Conservation (phyloP, 192 early-diverging fungal species). For the Umbelopsis ramanniana region DNA sequence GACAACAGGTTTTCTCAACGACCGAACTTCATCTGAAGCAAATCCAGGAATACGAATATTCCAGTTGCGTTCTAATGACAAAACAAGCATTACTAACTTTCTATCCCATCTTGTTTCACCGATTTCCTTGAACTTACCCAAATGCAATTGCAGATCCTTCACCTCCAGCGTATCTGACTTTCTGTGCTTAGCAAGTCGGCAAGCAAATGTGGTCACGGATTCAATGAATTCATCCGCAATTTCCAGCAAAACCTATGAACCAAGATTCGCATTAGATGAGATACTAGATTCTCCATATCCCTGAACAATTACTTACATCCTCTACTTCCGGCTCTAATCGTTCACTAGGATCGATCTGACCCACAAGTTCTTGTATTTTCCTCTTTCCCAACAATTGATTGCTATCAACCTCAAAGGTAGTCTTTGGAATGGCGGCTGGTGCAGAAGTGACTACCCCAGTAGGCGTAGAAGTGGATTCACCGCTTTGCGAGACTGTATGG, state of each 20-base stretch:
- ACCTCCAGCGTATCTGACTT: constrained; percentile 77
- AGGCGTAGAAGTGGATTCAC: background rate
- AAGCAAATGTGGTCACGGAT: constrained; percentile 80
- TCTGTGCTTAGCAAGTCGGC: constrained; percentile 83
- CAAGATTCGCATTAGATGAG: too few relatives aligned
- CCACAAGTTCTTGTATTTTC: constrained; percentile 86
- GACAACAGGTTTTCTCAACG: constrained; percentile 68
- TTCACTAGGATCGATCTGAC: constrained; percentile 80
- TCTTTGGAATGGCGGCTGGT: background rate
- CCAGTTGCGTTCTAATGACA: constrained; percentile 75
- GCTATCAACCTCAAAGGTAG: constrained; percentile 33
- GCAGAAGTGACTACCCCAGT: background rate
- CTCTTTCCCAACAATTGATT: constrained; percentile 67
- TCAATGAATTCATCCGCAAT: constrained; percentile 90
- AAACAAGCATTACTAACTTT: background rate
- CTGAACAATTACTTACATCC: constrained; percentile 54
- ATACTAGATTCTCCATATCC: background rate
- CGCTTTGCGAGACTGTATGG: background rate
- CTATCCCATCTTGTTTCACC: background rate
- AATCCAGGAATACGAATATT: constrained; percentile 90
- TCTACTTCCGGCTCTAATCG: constrained; percentile 83
- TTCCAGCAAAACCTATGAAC: constrained; percentile 72
- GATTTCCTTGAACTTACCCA: constrained; percentile 51
- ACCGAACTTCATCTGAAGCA: constrained; percentile 79
- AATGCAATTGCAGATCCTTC: constrained; percentile 85